These are phyloP conservation scores for Magnolia kwangsiensis DNA, from an alignment of 164 flowering plant species.

Conservation along the genomic window DNA sequence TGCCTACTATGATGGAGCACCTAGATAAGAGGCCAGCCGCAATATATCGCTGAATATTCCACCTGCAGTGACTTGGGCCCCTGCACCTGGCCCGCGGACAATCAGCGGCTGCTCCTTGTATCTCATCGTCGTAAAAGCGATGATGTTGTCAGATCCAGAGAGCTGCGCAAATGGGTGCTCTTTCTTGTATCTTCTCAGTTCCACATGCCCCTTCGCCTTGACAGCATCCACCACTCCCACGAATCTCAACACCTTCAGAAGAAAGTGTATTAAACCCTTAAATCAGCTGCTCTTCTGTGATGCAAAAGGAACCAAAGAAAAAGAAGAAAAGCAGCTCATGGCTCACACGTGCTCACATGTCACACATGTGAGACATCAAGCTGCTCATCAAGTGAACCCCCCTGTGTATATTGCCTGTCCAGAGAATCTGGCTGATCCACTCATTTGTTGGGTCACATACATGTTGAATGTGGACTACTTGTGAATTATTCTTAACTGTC, in stretches of 20 bases:
- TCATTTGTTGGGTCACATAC: no score
- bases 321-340: no score
- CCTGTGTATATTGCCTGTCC: no score
- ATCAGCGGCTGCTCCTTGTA: conserved; percentile 85
- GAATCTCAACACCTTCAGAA: conserved; percentile 74
- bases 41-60: conserved; percentile 86
- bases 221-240: conserved; percentile 90
- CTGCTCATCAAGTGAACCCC: no score
- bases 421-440: no score
- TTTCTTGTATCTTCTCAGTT: conserved; percentile 67
- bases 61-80: conserved; percentile 96
- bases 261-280: neutral
- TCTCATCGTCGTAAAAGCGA: conserved; percentile 82
- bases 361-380: no score
- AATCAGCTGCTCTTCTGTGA: neutral
- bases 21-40: conserved; percentile 86
- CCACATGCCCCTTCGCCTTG: conserved; percentile 55
- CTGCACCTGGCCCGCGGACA: conserved; percentile 94
- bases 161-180: conserved; percentile 93
- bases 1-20: conserved; percentile 70
- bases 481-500: no score
- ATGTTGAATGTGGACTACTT: no score
- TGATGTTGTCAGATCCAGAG: conserved; percentile 95
- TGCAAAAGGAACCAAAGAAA: neutral
- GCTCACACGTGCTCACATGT: no score